Conservation (phyloP, 2,329 filamentous ascomycete species). For the Atkinsonella texensis region DNA sequence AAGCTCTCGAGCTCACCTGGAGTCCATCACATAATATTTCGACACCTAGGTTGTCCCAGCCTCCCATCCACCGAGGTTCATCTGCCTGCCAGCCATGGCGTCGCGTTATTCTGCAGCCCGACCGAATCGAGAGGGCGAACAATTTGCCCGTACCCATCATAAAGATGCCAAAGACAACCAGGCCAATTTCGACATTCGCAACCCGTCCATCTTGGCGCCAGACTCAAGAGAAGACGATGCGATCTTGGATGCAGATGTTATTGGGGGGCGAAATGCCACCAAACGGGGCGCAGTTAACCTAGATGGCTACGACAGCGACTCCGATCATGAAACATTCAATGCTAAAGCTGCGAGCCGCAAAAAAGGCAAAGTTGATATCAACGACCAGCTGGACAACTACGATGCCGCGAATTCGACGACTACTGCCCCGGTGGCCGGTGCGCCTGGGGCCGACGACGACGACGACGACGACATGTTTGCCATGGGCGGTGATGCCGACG, state of each 20-base stretch:
- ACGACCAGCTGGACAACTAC: slow-evolving; percentile 44
- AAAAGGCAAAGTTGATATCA: slow-evolving; percentile 35
- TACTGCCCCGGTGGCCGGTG: slow-evolving; percentile 20
- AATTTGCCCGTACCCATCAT: slow-evolving; percentile 65
- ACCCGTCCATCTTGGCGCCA: slow-evolving; percentile 81
- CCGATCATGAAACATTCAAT: slow-evolving; percentile 80
- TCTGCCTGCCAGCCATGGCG: slow-evolving; percentile 8
- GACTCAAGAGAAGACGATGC: slow-evolving; percentile 61
- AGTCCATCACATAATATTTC: too few relatives aligned
- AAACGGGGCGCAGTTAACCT: slow-evolving; percentile 94
- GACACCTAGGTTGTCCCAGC: too few relatives aligned
- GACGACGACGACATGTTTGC: slow-evolving; percentile 83
- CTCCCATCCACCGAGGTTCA: too few relatives aligned
- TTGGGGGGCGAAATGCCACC: slow-evolving; percentile 63
- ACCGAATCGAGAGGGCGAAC: slow-evolving; percentile 73
- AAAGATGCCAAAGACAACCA: slow-evolving; percentile 53
- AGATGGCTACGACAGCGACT: slow-evolving; percentile 94
- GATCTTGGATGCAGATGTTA: slow-evolving; percentile 83
- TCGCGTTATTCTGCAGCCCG: slow-evolving; percentile 37
- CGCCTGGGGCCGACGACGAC: slow-evolving; percentile 31
- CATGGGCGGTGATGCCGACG: slow-evolving; percentile 41
- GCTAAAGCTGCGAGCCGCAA: slow-evolving; percentile 52
- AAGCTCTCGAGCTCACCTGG: neutral
- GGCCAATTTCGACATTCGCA: slow-evolving; percentile 86
- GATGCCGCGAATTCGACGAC: slow-evolving; percentile 30